Percentiles rank a stretch among this genome's conserved stretches.
Evolutionary conservation across 768 basidiomycete genomes (phyloP).

Genomic region (Suillus subaureus): DNA sequence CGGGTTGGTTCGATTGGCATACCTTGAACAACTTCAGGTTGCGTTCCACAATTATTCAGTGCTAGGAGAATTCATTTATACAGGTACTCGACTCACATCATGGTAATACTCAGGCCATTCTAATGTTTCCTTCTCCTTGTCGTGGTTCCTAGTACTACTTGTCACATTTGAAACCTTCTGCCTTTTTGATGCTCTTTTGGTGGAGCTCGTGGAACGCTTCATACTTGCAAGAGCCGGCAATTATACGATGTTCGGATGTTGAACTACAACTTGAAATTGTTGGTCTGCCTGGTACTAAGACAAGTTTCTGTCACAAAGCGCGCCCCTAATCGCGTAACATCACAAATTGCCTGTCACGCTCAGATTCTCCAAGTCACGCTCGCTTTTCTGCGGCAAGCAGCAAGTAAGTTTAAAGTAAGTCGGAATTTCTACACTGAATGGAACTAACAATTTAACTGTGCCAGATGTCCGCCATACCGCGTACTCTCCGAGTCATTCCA

Average conservation of each 20-base stretch:
- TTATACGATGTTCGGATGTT: too few species aligned
- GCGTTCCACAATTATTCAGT: conserved; percentile 7
- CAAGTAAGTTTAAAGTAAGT: not conserved
- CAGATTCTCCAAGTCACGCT: not conserved
- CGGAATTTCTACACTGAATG: not conserved
- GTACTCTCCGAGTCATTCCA: conserved; percentile 39
- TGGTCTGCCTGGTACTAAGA: not conserved
- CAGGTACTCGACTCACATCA: conserved; percentile 34
- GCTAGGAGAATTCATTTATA: not conserved
- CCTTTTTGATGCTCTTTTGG: conserved; percentile 17
- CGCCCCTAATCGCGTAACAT: conserved; percentile 6
- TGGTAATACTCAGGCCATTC: conserved; percentile 70
- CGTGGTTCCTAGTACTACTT: conserved; percentile 19
- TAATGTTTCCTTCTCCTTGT: conserved; percentile 20
- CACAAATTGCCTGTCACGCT: not conserved
- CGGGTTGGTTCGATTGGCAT: conserved; percentile 11
- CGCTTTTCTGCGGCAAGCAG: not conserved
- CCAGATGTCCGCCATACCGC: conserved; percentile 12
- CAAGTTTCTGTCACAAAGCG: not conserved
- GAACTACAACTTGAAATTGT: not conserved
- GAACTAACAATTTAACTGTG: not conserved
- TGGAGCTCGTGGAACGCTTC: not conserved
- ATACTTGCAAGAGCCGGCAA: conserved; percentile 18
- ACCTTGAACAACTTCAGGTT: conserved; percentile 61
- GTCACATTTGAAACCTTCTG: conserved; percentile 10